phyloP scores from a whole-genome alignment of 2,329 filamentous ascomycete species.

The Botrytis porri region DNA sequence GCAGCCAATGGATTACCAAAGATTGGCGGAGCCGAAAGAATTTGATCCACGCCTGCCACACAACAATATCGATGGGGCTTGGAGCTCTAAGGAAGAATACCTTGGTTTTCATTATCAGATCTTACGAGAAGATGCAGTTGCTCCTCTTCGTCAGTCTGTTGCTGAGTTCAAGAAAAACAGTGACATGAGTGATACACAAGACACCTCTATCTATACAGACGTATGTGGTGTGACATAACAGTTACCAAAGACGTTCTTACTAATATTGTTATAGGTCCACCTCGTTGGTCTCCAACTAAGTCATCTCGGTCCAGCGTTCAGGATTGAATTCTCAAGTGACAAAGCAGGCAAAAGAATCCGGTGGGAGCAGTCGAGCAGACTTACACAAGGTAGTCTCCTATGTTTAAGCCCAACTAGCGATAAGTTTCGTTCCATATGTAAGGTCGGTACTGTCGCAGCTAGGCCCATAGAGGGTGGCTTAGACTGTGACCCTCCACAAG shows the following conservation, averaged over 20 bases:
- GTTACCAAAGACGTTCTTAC: neutral
- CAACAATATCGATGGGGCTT: slow-evolving; percentile 57
- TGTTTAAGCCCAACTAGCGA: slow-evolving; percentile 54
- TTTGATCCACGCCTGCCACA: slow-evolving; percentile 32
- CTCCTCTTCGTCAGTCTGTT: slow-evolving; percentile 67
- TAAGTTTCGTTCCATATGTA: slow-evolving; percentile 61
- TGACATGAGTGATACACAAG: slow-evolving; percentile 53
- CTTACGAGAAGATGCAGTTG: slow-evolving; percentile 69
- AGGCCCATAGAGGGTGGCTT: slow-evolving; percentile 60
- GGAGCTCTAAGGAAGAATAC: slow-evolving; percentile 61
- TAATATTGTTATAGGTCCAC: slow-evolving; percentile 51
- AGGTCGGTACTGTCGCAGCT: slow-evolving; percentile 70
- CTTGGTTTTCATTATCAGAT: slow-evolving; percentile 72
- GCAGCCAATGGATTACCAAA: slow-evolving; percentile 32
- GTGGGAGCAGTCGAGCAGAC: slow-evolving; percentile 56
- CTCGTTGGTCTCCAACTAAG: slow-evolving; percentile 64
- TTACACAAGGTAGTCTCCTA: slow-evolving; percentile 53
- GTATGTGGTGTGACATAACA: slow-evolving; percentile 42
- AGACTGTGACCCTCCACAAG: slow-evolving; percentile 62
- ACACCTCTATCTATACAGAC: slow-evolving; percentile 66
- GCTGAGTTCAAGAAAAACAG: slow-evolving; percentile 52
- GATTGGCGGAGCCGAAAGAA: slow-evolving; percentile 18
- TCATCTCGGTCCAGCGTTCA: slow-evolving; percentile 59
- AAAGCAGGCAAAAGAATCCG: slow-evolving; percentile 63
- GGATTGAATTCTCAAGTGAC: slow-evolving; percentile 67